phyloP scores from a whole-genome alignment of 345 rosid genomes.

The Nasturtium officinale region DNA sequence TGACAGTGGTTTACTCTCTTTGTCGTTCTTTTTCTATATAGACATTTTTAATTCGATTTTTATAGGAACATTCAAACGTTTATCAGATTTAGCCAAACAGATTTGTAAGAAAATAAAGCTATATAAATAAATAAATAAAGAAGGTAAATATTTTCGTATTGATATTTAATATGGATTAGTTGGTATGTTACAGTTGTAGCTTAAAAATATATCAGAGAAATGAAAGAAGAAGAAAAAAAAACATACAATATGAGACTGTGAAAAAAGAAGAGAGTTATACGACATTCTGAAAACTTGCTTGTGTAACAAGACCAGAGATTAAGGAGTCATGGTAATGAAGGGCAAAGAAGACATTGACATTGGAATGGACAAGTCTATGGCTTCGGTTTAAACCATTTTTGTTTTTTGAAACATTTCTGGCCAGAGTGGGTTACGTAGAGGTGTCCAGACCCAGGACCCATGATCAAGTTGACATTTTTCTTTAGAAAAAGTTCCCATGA shows the following conservation, averaged over 20 bases:
- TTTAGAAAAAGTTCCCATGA: not conserved
- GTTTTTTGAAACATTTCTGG: not conserved
- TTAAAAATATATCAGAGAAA: not conserved
- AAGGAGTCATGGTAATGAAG: not conserved
- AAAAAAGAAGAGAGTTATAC: not conserved
- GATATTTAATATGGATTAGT: not conserved
- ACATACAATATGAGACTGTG: not conserved
- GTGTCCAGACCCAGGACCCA: not conserved
- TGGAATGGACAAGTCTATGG: not conserved
- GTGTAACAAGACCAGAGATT: not conserved
- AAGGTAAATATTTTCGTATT: not conserved
- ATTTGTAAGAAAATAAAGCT: not conserved
- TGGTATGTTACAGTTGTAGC: not conserved
- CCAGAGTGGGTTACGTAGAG: constrained; percentile 1
- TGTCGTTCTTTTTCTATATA: too few relatives aligned
- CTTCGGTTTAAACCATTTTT: not conserved
- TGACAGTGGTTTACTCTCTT: not conserved
- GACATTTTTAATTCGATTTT: not conserved
- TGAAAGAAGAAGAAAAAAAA: not conserved
- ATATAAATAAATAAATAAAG: not conserved
- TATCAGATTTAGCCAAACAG: not conserved
- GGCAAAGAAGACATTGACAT: not conserved
- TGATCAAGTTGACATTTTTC: not conserved
- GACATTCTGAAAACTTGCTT: not conserved
- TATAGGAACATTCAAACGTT: not conserved